A percentile compares a stretch with the other conserved stretches of the same genome.
Conservation (phyloP, 805 yeast species). For the Saccharomycopsis sp. region DNA sequence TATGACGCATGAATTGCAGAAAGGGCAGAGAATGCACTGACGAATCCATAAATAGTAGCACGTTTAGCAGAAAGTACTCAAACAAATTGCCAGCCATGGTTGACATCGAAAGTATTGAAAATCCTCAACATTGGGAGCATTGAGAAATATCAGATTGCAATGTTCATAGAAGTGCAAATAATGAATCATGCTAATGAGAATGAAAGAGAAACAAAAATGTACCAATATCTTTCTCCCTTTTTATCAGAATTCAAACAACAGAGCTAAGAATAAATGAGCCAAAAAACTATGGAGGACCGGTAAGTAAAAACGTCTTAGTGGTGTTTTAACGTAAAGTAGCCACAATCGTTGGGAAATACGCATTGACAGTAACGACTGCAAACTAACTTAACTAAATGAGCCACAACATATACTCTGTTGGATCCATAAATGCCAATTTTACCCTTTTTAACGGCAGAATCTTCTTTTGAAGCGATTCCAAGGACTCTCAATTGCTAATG, state of each 20-base stretch:
- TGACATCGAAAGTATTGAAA: slow-evolving; percentile 46
- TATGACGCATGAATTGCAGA: slow-evolving; percentile 52
- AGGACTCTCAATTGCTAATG: slow-evolving; percentile 25
- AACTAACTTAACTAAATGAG: slow-evolving; percentile 32
- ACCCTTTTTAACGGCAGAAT: slow-evolving; percentile 8
- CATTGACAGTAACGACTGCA: slow-evolving; percentile 56
- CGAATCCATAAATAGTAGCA: slow-evolving; percentile 49
- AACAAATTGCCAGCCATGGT: slow-evolving; percentile 50
- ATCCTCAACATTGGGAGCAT: slow-evolving; percentile 53
- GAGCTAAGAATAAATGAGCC: slow-evolving; percentile 42
- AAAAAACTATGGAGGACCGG: slow-evolving; percentile 52
- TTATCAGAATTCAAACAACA: slow-evolving; percentile 53
- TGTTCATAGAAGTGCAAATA: slow-evolving; percentile 42
- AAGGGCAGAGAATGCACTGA: slow-evolving; percentile 50
- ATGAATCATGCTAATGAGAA: slow-evolving; percentile 40
- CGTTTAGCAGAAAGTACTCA: slow-evolving; percentile 56
- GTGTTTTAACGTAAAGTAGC: slow-evolving; percentile 44
- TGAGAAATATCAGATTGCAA: slow-evolving; percentile 52
- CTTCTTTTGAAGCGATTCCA: slow-evolving; percentile 7
- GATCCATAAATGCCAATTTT: slow-evolving; percentile 8
- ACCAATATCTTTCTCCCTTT: slow-evolving; percentile 48
- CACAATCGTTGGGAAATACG: slow-evolving; percentile 57
- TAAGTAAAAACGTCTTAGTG: slow-evolving; percentile 45
- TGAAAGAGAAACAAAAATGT: slow-evolving; percentile 37
- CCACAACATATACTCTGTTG: slow-evolving; percentile 11